phyloP scores from a whole-genome alignment of 225 moss, liverwort and hornwort species.

The Rhytidiadelphus loreus region DNA sequence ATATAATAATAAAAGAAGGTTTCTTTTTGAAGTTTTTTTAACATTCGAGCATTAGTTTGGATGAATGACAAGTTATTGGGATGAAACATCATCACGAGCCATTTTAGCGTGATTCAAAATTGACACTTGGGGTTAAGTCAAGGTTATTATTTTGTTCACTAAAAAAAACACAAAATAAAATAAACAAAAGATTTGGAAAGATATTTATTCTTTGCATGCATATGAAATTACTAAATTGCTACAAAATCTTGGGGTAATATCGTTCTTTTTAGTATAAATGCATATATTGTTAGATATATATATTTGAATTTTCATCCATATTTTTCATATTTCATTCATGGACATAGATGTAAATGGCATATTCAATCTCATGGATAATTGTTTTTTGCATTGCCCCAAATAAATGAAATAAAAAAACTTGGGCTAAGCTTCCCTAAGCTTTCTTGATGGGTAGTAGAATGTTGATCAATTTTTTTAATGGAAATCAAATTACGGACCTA shows the following conservation, averaged over 20 bases:
- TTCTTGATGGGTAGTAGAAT: not conserved
- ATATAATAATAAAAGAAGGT: not conserved
- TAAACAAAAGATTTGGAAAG: not conserved
- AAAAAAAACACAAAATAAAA: not conserved
- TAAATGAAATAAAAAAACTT: not conserved
- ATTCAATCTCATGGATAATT: not conserved
- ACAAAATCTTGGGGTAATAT: not conserved
- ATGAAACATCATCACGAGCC: not conserved
- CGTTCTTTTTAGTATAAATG: fast-evolving
- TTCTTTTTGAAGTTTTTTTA: not conserved
- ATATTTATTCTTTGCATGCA: not conserved
- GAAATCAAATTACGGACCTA: not conserved
- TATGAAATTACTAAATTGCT: not conserved
- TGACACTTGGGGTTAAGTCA: not conserved
- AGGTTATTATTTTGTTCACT: not conserved
- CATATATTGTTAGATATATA: too few species aligned
- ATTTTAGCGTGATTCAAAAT: not conserved
- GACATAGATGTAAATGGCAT: too few species aligned
- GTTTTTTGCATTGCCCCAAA: not conserved
- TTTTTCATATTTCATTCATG: too few species aligned
- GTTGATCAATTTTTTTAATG: not conserved
- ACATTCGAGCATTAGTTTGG: not conserved
- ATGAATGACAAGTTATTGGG: not conserved
- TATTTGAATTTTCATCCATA: too few species aligned
- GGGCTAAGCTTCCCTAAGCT: not conserved